These are phyloP conservation scores for Mrakia blollopis DNA, from an alignment of 768 basidiomycete genomes.

Conservation along the genomic window DNA sequence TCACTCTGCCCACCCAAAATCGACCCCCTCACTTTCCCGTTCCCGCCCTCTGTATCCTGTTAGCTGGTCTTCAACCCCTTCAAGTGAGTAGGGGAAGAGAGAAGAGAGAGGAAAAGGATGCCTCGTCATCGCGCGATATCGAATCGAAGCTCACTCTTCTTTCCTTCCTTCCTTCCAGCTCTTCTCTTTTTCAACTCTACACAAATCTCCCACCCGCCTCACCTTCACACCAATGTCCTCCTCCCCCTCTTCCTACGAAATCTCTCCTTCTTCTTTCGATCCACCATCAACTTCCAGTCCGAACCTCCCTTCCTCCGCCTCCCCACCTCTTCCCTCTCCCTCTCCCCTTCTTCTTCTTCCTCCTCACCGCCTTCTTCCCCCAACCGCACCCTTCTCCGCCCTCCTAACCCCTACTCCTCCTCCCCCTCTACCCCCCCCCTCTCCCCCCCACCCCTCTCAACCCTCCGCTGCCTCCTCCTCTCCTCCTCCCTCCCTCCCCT, in stretches of 20 bases:
- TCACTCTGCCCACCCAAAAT: not conserved
- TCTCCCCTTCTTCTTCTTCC: not conserved
- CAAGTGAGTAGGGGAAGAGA: not conserved
- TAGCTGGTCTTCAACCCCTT: constrained; percentile 5
- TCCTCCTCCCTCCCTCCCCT: constrained; percentile 25
- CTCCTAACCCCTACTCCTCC: constrained; percentile 16
- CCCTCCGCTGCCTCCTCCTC: constrained; percentile 50
- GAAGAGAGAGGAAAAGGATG: too few species aligned
- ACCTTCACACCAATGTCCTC: constrained; percentile 51
- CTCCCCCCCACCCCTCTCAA: constrained; percentile 46
- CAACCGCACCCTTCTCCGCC: constrained; percentile 53
- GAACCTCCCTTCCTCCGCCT: not conserved
- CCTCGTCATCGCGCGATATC: too few species aligned
- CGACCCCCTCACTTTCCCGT: not conserved
- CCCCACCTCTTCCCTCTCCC: not conserved
- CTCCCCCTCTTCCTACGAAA: constrained; percentile 47
- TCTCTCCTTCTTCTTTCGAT: too few species aligned
- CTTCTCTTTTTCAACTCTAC: constrained; percentile 70
- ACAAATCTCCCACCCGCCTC: constrained; percentile 56
- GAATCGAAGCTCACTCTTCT: not conserved
- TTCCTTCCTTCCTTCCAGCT: constrained; percentile 52
- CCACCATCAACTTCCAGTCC: too few species aligned
- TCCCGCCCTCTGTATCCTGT: not conserved
- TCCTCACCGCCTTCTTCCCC: not conserved
- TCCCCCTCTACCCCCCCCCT: constrained; percentile 23